Conservation (phyloP, 176 grass and related monocot species). For the Musa acuminata region DNA sequence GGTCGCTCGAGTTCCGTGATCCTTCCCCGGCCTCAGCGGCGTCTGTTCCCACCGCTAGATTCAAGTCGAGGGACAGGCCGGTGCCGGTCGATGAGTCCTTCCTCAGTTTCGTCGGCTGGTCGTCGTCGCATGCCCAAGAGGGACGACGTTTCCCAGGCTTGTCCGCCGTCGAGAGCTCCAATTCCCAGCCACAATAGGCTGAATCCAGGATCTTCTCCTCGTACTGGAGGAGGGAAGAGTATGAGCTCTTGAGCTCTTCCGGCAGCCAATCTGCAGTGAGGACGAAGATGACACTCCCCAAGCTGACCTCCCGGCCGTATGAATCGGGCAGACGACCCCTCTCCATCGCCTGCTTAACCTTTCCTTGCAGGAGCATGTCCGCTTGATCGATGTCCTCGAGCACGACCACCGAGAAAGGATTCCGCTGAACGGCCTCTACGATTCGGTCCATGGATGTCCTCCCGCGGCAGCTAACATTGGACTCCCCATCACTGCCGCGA, state of each 20-base stretch:
- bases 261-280: constrained; percentile 73
- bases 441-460: constrained; percentile 61
- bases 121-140: constrained; percentile 49
- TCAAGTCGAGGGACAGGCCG: constrained; percentile 67
- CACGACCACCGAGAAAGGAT: constrained; percentile 69
- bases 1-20: constrained; percentile 77
- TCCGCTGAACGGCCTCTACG: constrained; percentile 71
- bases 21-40: constrained; percentile 50
- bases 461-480: constrained; percentile 43
- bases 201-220: constrained; percentile 65
- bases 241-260: constrained; percentile 41
- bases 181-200: constrained; percentile 47
- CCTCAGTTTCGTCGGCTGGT: constrained; percentile 43
- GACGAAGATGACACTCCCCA: constrained; percentile 84
- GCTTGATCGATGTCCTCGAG: constrained; percentile 77
- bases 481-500: constrained; percentile 24
- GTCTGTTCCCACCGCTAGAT: constrained; percentile 46
- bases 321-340: constrained; percentile 81
- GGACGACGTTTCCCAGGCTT: constrained; percentile 60
- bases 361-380: constrained; percentile 49
- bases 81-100: constrained; percentile 43
- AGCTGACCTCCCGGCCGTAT: constrained; percentile 71
- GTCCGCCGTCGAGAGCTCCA: constrained; percentile 59
- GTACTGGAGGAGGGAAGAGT: constrained; percentile 35
- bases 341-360: constrained; percentile 77